Evolutionary conservation across 441 rosid species (phyloP), one percentile per base, ranked within the genome.

Genomic region (Euphorbia celastroides): DNA sequence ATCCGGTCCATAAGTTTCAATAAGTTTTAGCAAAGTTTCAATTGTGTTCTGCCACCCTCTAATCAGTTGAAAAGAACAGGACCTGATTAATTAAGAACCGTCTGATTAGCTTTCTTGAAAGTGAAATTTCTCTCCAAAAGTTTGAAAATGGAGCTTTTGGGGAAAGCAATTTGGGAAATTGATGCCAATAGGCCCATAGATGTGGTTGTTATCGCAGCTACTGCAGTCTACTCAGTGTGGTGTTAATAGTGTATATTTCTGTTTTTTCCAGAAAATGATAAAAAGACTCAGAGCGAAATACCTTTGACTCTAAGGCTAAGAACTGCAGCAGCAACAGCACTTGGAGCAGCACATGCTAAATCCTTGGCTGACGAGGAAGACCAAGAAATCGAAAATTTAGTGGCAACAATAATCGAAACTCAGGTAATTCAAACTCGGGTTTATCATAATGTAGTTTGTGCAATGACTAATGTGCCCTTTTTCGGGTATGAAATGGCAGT

Each of bases 291-390:
- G 64, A 70, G 72, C 70, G 82, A 78, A 13, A 69, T 88, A 31
- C 99, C 97, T 61, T 57, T 83, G 60, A 84, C 81, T 66, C 70
- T 93, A 73, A 83, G 82, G 60, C 83, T 89, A 68, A 86, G 93
- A 81, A 86, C 88, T 48, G 87, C 90, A n/a, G 82, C 83, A 70
- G 93, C 83, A 58, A 84, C 92, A 31, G 89, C 92, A 62, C 84
- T 89, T 34, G 97, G 96, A 74, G 83, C 89, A 5, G 90, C 92
- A 76, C 85, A 75, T 57, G 96, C 95, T 14, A 93, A 89, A 75
- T 51, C 84, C 66, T 78, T 91, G 86, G 99, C 87, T 20, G 88
- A 77, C 70, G 89, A 86, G 72, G 99, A 93, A 81, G 96, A 86
- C 57, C 75, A 74, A 72, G 93, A 91, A 74, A 86, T 84, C 71